Conservation (phyloP, 805 yeast genomes). For the Saccharomycopsis sp. region DNA sequence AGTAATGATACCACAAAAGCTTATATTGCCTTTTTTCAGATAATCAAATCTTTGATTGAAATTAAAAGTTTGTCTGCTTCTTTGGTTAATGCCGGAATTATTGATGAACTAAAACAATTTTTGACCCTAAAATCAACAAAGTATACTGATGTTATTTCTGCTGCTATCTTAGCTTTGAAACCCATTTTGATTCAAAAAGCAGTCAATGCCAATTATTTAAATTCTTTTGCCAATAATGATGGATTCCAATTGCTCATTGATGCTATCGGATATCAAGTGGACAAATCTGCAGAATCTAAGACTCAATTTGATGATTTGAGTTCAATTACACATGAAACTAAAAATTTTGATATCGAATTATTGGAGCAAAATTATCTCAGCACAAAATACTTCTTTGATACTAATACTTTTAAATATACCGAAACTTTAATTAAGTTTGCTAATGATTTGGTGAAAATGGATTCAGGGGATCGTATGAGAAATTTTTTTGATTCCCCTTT, state of each 20-base stretch:
- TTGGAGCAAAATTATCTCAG: conserved; percentile 6
- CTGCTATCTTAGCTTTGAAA: conserved; percentile 51
- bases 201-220: conserved; percentile 41
- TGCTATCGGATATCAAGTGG: conserved; percentile 52
- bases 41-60: conserved; percentile 52
- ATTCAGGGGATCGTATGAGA: conserved; percentile 75
- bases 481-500: conserved; percentile 79
- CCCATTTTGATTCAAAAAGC: conserved; percentile 29
- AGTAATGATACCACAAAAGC: conserved; percentile 39
- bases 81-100: conserved; percentile 53
- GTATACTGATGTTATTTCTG: conserved; percentile 47
- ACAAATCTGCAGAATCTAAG: conserved; percentile 51
- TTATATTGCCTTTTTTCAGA: conserved; percentile 37
- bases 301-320: conserved; percentile 27
- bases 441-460: conserved; percentile 48
- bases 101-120: conserved; percentile 55
- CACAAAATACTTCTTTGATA: conserved; percentile 2
- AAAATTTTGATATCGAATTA: conserved; percentile 2
- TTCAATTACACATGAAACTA: conserved; percentile 3
- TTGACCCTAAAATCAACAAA: conserved; percentile 41
- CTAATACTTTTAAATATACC: conserved; percentile 25
- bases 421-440: conserved; percentile 54
- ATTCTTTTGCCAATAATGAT: conserved; percentile 51
- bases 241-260: conserved; percentile 60
- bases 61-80: conserved; percentile 27